Percentiles rank a stretch among this genome's conserved stretches.
Evolutionary conservation across 495 filamentous ascomycete species (phyloP).

Genomic region (Neurospora sp.): DNA sequence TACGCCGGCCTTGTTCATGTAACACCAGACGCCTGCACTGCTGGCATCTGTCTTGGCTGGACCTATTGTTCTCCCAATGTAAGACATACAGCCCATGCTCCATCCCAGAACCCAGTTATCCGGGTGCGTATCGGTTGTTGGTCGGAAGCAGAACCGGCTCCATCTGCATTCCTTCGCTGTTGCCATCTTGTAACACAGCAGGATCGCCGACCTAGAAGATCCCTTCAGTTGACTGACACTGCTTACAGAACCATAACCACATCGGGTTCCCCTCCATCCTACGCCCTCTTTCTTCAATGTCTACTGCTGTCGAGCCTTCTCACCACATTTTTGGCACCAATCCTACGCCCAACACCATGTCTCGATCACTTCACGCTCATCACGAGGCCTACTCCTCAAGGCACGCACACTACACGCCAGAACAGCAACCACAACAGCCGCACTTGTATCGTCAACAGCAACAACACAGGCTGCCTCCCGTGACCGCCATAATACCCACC

Average conservation of each 20-base stretch:
- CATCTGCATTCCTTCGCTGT: not conserved
- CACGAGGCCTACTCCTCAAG: conserved; percentile 32
- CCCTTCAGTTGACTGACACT: conserved; percentile 9
- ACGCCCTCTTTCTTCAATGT: conserved; percentile 20
- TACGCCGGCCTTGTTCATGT: not conserved
- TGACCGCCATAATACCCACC: conserved; percentile 22
- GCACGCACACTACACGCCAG: conserved; percentile 30
- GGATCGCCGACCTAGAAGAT: conserved; percentile 2
- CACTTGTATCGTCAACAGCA: conserved; percentile 3
- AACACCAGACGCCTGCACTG: conserved; percentile 5
- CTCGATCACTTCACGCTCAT: conserved; percentile 32
- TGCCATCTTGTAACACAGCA: not conserved
- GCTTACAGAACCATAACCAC: conserved; percentile 9
- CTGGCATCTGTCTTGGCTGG: not conserved
- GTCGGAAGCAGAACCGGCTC: conserved; percentile 8
- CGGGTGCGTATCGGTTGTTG: conserved; percentile 16
- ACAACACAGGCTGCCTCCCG: conserved; percentile 19
- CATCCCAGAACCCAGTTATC: conserved; percentile 18
- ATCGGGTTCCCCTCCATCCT: not conserved
- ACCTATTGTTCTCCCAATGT: conserved; percentile 5
- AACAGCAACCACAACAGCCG: conserved; percentile 19
- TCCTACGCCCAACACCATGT: conserved; percentile 39
- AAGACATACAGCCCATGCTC: conserved; percentile 11
- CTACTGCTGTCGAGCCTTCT: conserved; percentile 30
- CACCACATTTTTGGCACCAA: conserved; percentile 31